A percentile compares a stretch with the other conserved stretches of the same genome.
Evolutionary conservation across 305 asterid species (phyloP).

Genomic region (Euphrasia arctica): DNA sequence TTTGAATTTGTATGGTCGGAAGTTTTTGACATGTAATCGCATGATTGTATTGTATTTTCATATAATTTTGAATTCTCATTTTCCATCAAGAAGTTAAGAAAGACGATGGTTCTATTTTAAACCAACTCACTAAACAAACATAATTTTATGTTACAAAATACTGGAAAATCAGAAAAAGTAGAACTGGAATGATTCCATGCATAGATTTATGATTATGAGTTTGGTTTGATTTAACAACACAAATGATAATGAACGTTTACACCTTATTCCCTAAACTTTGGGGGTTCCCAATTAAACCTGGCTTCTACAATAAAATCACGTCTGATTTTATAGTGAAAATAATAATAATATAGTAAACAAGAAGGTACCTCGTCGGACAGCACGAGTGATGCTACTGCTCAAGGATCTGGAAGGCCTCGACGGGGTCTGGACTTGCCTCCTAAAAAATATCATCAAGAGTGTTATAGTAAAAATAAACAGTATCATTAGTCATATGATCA

Average conservation of each 20-base stretch:
- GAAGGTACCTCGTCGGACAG: slow-evolving; percentile 73
- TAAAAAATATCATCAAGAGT: slow-evolving; percentile 27
- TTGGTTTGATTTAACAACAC: background rate
- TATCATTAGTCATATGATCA: slow-evolving; percentile 12
- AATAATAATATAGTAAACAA: background rate
- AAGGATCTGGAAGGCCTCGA: slow-evolving; percentile 82
- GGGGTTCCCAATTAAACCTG: no score
- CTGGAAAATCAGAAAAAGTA: no score
- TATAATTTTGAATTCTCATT: no score
- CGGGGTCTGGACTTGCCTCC: slow-evolving; percentile 91
- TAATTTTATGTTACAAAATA: no score
- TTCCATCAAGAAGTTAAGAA: no score
- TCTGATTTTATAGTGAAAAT: background rate
- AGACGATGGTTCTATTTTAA: no score
- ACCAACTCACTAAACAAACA: no score
- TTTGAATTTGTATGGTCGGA: no score
- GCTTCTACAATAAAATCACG: no score
- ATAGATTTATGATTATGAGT: background rate
- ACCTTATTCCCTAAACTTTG: background rate
- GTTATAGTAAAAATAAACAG: slow-evolving; percentile 18
- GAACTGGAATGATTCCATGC: background rate
- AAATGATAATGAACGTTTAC: background rate
- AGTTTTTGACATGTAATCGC: no score
- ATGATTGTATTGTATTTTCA: no score
- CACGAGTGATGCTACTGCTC: slow-evolving; percentile 86